phyloP scores from a whole-genome alignment of 768 basidiomycete species.

The Tremella fuciformis region DNA sequence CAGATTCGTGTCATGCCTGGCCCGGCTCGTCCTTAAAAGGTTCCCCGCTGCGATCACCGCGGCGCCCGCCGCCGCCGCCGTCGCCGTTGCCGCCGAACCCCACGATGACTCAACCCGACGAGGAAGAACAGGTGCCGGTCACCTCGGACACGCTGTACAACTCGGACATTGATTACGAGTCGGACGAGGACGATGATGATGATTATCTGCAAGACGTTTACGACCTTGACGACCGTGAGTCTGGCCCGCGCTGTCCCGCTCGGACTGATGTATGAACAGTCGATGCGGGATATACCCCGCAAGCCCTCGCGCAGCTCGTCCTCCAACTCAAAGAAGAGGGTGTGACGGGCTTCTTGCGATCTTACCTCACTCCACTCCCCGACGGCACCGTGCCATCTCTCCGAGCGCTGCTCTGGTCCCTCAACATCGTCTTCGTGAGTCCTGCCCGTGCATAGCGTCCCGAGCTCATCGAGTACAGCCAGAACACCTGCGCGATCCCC shows the following conservation, averaged over 20 bases:
- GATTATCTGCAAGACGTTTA: conserved; percentile 34
- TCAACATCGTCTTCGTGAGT: conserved; percentile 41
- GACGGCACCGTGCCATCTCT: conserved; percentile 23
- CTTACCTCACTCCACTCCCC: conserved; percentile 22
- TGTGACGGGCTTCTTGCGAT: conserved; percentile 35
- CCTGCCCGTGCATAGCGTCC: neutral
- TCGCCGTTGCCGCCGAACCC: neutral
- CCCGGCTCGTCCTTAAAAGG: too few species aligned
- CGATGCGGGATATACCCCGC: conserved; percentile 39
- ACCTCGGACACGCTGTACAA: neutral
- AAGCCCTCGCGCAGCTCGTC: conserved; percentile 28
- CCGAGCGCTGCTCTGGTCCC: conserved; percentile 33
- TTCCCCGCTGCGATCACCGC: too few species aligned
- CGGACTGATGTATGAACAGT: conserved; percentile 15
- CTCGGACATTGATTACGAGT: conserved; percentile 4
- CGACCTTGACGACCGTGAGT: conserved; percentile 39
- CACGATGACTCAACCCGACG: conserved; percentile 9
- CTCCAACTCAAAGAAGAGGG: conserved; percentile 37
- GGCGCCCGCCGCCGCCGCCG: neutral
- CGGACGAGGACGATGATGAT: conserved; percentile 25
- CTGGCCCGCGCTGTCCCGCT: neutral
- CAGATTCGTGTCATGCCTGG: too few species aligned
- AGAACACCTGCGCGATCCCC: conserved; percentile 22
- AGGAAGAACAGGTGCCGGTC: too few species aligned
- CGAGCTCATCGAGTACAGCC: conserved; percentile 19